Percentiles rank a stretch among this genome's conserved stretches.
Conservation (phyloP, 768 basidiomycete genomes). For the Lactifluus subvellereus region DNA sequence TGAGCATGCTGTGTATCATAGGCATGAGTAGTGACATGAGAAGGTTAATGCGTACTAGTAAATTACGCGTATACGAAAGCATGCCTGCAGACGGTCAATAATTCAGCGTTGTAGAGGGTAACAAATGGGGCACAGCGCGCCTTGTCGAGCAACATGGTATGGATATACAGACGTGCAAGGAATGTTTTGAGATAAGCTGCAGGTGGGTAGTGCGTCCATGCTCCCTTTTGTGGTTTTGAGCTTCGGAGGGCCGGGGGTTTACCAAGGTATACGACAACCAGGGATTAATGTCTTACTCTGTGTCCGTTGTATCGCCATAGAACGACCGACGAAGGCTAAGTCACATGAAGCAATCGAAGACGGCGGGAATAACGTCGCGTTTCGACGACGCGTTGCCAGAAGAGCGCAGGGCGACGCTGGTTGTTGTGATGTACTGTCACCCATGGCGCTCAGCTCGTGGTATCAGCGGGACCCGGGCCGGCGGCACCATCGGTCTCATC, state of each 20-base stretch:
- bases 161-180: conserved; percentile 34
- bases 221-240: conserved; percentile 45
- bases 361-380: conserved; percentile 47
- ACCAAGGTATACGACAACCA: not conserved
- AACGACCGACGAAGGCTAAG: conserved; percentile 44
- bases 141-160: conserved; percentile 41
- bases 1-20: conserved; percentile 44
- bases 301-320: conserved; percentile 36
- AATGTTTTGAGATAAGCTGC: conserved; percentile 32
- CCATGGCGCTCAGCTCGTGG: too few relatives aligned
- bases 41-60: conserved; percentile 40
- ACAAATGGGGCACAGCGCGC: conserved; percentile 30
- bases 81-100: conserved; percentile 35
- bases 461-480: too few relatives aligned
- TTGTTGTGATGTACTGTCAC: too few relatives aligned
- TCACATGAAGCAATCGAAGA: conserved; percentile 28
- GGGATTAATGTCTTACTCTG: conserved; percentile 33
- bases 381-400: conserved; percentile 64
- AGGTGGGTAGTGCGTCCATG: conserved; percentile 62
- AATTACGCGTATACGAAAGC: conserved; percentile 41
- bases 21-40: not conserved
- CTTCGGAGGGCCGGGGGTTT: conserved; percentile 31
- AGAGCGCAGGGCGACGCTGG: conserved; percentile 62
- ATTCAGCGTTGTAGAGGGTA: not conserved
- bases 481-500: too few relatives aligned